These are phyloP conservation scores for Stemphylium vesicarium DNA, from an alignment of 2,329 filamentous ascomycete species.

Conservation along the genomic window DNA sequence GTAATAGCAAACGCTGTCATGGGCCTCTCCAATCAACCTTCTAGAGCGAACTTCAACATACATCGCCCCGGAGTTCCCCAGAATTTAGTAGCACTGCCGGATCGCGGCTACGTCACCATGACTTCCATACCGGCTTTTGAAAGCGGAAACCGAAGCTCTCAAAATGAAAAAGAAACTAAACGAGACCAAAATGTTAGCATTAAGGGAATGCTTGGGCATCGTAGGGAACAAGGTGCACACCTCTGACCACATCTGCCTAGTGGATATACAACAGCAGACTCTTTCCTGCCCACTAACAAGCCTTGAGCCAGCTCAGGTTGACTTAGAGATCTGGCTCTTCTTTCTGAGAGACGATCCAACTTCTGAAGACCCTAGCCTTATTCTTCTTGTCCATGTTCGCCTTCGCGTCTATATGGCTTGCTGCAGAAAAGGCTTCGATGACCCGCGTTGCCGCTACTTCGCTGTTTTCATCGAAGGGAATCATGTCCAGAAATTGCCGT, in stretches of 20 bases:
- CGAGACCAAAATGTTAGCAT: neutral
- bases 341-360: slow-evolving; percentile 21
- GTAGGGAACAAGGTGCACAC: neutral
- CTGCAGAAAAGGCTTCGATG: slow-evolving; percentile 33
- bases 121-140: neutral
- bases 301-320: neutral
- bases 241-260: neutral
- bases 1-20: neutral
- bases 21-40: neutral
- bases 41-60: neutral
- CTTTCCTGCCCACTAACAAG: neutral
- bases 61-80: neutral
- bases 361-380: slow-evolving; percentile 30
- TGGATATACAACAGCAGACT: neutral
- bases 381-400: slow-evolving; percentile 5
- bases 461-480: slow-evolving; percentile 23
- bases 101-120: neutral
- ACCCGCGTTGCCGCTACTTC: slow-evolving; percentile 16
- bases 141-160: no score
- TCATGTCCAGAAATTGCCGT: slow-evolving; percentile 26
- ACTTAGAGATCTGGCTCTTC: neutral
- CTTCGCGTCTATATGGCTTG: slow-evolving; percentile 26
- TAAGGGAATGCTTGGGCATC: neutral
- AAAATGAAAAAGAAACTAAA: neutral
- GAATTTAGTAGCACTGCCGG: neutral